Conservation (phyloP, 169 alveolate species). For the Plasmodium fragile region DNA sequence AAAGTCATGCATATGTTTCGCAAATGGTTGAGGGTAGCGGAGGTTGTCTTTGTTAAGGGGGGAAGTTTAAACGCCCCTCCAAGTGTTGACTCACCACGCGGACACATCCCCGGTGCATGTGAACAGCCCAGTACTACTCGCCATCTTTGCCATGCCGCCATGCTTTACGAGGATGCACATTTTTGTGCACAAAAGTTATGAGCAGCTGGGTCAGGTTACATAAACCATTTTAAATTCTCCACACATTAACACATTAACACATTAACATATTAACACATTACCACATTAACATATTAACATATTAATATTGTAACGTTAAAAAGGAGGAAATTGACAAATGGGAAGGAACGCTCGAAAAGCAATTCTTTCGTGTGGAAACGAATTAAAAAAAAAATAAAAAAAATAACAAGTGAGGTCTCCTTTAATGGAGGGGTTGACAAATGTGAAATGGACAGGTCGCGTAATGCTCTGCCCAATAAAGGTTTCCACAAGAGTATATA, state of each 20-base stretch:
- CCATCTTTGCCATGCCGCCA: neutral
- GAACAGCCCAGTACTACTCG: neutral
- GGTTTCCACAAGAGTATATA: neutral
- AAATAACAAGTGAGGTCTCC: neutral
- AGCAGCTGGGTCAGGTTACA: neutral
- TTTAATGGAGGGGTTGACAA: neutral
- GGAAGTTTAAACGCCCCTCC: neutral
- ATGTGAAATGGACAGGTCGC: neutral
- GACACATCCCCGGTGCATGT: neutral
- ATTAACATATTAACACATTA: too few species aligned
- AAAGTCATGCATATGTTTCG: neutral
- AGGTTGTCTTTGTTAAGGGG: neutral
- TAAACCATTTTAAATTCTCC: neutral
- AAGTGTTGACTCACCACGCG: neutral
- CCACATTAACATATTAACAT: too few species aligned
- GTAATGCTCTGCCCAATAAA: neutral
- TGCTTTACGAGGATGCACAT: neutral
- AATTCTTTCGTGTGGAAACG: neutral
- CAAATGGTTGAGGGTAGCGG: neutral
- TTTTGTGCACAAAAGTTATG: neutral
- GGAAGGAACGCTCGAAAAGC: neutral
- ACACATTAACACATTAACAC: neutral
- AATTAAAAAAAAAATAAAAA: neutral
- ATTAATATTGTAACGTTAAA: neutral
- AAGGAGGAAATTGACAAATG: neutral